These are phyloP conservation scores for Alternaria sp. DNA, from an alignment of 2,329 filamentous ascomycete genomes.

Conservation along the genomic window DNA sequence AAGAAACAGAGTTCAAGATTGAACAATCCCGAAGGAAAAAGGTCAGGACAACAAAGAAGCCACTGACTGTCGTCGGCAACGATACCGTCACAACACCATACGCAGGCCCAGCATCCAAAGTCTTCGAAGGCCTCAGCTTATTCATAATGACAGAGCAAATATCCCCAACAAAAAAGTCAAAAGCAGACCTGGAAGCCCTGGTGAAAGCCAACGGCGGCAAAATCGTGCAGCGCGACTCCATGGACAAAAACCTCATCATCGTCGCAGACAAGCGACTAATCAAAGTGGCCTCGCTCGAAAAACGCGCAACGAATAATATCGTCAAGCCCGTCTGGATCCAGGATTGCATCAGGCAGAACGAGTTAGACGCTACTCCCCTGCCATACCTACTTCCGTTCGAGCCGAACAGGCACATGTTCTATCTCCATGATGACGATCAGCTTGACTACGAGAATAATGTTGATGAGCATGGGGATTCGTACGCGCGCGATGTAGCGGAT, in stretches of 20 bases:
- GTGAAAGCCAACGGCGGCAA: constrained; percentile 84
- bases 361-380: constrained; percentile 59
- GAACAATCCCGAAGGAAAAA: constrained; percentile 70
- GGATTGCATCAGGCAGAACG: constrained; percentile 73
- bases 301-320: constrained; percentile 72
- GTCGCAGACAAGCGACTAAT: constrained; percentile 81
- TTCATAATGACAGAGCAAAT: constrained; percentile 81
- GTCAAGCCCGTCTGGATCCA: constrained; percentile 82
- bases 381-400: constrained; percentile 70
- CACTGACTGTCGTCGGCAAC: constrained; percentile 75
- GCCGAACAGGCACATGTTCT: constrained; percentile 72
- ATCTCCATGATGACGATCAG: constrained; percentile 64
- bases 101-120: constrained; percentile 62
- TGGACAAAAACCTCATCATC: constrained; percentile 68
- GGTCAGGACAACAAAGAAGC: constrained; percentile 67
- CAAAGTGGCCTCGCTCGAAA: constrained; percentile 83
- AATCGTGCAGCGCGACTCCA: constrained; percentile 75
- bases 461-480: constrained; percentile 85
- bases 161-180: constrained; percentile 73
- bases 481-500: constrained; percentile 69
- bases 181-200: constrained; percentile 77
- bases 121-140: constrained; percentile 81
- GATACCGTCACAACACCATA: constrained; percentile 58
- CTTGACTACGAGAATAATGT: constrained; percentile 66
- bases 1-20: constrained; percentile 73